Percentiles rank a stretch among this genome's conserved stretches.
These are phyloP conservation scores for Glycine soja DNA, from an alignment of 306 rosid species.

Conservation along the genomic window DNA sequence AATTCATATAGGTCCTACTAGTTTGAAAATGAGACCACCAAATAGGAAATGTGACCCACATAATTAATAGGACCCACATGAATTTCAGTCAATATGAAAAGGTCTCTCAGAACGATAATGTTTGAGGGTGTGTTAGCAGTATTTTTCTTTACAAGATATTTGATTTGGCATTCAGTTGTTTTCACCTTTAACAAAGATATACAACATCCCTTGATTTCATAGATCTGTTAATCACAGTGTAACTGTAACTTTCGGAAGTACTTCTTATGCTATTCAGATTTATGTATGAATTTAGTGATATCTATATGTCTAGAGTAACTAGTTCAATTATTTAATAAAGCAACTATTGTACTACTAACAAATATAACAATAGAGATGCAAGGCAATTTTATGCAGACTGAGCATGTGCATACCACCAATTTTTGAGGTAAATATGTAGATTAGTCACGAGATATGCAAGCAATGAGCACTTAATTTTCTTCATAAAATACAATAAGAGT, in stretches of 20 bases:
- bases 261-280: slow-evolving; percentile 1
- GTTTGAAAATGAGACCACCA: background rate
- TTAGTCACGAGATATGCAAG: slow-evolving; percentile 5
- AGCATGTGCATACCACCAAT: background rate
- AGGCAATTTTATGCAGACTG: slow-evolving; percentile 33
- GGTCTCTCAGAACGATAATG: background rate
- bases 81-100: background rate
- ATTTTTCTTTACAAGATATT: background rate
- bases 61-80: background rate
- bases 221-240: slow-evolving; percentile 5
- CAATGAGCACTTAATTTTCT: background rate
- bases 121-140: background rate
- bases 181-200: slow-evolving; percentile 13
- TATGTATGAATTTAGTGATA: background rate
- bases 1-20: background rate
- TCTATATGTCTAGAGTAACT: background rate
- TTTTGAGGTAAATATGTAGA: slow-evolving; percentile 16
- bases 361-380: background rate
- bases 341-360: slow-evolving; percentile 15
- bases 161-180: background rate
- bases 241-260: background rate
- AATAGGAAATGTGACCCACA: background rate
- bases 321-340: slow-evolving; percentile 2
- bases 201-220: background rate
- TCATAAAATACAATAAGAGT: background rate